phyloP scores from a whole-genome alignment of 306 rosid genomes.

The Lagenaria siceraria region DNA sequence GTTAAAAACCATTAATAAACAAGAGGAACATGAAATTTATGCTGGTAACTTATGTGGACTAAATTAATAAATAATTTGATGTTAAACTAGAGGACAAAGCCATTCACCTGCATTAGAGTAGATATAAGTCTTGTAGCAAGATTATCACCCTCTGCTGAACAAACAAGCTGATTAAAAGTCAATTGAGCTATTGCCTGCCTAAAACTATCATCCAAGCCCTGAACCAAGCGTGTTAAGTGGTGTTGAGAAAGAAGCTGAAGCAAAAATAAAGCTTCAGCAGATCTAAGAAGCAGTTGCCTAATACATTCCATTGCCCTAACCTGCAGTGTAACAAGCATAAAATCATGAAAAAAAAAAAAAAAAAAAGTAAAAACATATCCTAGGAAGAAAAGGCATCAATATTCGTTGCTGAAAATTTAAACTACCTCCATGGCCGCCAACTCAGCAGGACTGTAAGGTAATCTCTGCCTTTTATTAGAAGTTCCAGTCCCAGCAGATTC shows the following conservation, averaged over 20 bases:
- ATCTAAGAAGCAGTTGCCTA: constrained; percentile 87
- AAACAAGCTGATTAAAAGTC: constrained; percentile 86
- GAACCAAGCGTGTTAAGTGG: constrained; percentile 79
- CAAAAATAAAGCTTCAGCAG: constrained; percentile 82
- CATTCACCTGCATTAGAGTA: constrained; percentile 81
- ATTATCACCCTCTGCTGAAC: constrained; percentile 89
- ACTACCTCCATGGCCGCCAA: constrained; percentile 98
- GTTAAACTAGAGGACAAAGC: constrained; percentile 11
- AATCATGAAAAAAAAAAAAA: constrained; percentile 23
- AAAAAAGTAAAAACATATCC: background rate
- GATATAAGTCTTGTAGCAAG: constrained; percentile 85
- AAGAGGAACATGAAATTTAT: background rate
- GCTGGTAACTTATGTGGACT: background rate
- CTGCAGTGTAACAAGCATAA: constrained; percentile 25
- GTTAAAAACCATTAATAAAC: background rate
- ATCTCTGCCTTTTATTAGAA: constrained; percentile 73
- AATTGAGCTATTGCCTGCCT: constrained; percentile 58
- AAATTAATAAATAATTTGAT: background rate
- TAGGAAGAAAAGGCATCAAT: background rate
- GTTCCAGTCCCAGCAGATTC: constrained; percentile 59
- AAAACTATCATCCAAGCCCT: constrained; percentile 58
- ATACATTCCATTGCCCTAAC: constrained; percentile 99
- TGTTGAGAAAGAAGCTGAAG: constrained; percentile 98
- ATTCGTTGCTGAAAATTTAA: constrained; percentile 11
- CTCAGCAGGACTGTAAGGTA: constrained; percentile 92